Base-by-base conservation (phyloP, 2,329 filamentous ascomycete genomes). In the Diatrype stigma region DNA sequence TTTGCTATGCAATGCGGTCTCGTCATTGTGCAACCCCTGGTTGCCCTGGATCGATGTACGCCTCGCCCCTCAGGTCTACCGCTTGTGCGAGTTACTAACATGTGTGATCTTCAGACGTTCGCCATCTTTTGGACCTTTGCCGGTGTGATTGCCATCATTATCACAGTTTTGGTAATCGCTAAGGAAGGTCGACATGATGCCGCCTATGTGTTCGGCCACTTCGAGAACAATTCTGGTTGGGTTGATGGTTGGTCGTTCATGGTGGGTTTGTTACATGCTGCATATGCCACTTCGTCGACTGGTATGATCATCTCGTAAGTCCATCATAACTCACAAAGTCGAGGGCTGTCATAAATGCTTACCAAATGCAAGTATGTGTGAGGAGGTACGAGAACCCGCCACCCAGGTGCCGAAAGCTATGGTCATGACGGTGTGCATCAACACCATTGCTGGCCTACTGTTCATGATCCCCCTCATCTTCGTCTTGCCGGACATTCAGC, bases 281-380 rank as follows among this genome's bases (percentile, higher is more conserved):
- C 82, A 55, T 89, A 90, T 62, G 85, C 84, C 44, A 89, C 86
- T 14, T 89, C 86, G 3, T 87, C 85, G 16, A 89, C 86, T 0
- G 87, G 87, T 69, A 90, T 90, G 87, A 86, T 90, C 52, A 86
- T 90, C 65, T 87, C 83, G 82, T 86, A 71, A 76, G 82, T 75
- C 46, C 54, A 26, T 12, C 8, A 21, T 21, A 8, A 10, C n/a
- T 16, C n/a, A 40, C 2, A 22, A 10, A 16, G 44, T 53, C 37
- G 3, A 51, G 47, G 45, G 53, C 58, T 47, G 6, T 40, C 22
- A 57, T 47, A 52, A 48, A 51, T 56, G 30, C 54, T 60, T 28
- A 60, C 42, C 32, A 37, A 1, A 10, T 38, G 46, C 53, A 86
- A 81, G 55, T 30, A 89, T 89, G 86, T 88, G 84, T 60, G 86